Evolutionary conservation across 495 filamentous ascomycete genomes (phyloP), one percentile per base, ranked within the genome.

Genomic region (Podospora appendiculata): DNA sequence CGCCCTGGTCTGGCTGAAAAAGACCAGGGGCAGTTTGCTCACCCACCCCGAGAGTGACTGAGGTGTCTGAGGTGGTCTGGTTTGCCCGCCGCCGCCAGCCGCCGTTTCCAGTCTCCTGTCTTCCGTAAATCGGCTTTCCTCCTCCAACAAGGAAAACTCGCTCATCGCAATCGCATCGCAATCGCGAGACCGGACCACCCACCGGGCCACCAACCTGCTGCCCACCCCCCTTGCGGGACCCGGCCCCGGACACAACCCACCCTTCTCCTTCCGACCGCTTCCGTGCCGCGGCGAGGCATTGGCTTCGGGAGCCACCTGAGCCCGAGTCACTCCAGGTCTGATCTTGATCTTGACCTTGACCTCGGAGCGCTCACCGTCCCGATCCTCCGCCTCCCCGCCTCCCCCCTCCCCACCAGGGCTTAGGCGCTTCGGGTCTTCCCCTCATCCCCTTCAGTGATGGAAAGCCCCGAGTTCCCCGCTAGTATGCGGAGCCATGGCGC

Each of bases 401-500:
- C 45, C 50, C 19, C 13, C 45, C 38, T 13, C 32, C 38, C 51
- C 45, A 13, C 32, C n/a, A 46, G 32, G 13, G 13, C 36, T 34
- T 34, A 18, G 32, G 14, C 33, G 9, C 33, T n/a, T 41, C 16
- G 17, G 41, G n/a, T 50, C 40, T 50, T 40, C 38, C n/a, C n/a
- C n/a, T n/a, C 25, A 35, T n/a, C 50, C 35, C 8, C 10, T 25
- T 10, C 8, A 38, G 39, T 47, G 51, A 65, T 67, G 64, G 64
- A 62, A 53, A 63, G 60, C 58, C 60, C 64, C 56, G 64, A 67
- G 48, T 65, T 67, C 53, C 51, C 58, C 32, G 61, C 61, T 54
- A 47, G 67, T 64, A 58, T 73, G 55, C 73, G 73, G 64, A 70
- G 65, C 60, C 68, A 71, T 55, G 61, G 58, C 56, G 48, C 52